Conservation (phyloP, 768 basidiomycete genomes). For the Leccinum subtestaceum region DNA sequence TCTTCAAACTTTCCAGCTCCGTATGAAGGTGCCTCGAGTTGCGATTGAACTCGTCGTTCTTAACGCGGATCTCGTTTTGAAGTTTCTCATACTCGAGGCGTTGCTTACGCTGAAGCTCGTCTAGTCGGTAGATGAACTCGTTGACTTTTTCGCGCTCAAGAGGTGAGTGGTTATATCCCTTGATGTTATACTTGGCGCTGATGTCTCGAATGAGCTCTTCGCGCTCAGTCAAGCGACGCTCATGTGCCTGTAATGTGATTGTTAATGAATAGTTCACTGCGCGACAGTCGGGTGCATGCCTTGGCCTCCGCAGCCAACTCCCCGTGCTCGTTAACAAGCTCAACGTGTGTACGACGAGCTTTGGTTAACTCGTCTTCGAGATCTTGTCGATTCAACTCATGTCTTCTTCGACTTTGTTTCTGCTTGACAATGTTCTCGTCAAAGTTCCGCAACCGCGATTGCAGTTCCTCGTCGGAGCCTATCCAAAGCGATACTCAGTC, state of each 20-base stretch:
- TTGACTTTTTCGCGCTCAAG: conserved; percentile 68
- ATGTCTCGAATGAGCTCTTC: conserved; percentile 74
- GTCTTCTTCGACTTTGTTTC: conserved; percentile 45
- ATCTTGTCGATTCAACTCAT: conserved; percentile 55
- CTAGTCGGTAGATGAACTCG: conserved; percentile 69
- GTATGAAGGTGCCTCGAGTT: conserved; percentile 56
- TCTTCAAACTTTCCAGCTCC: conserved; percentile 50
- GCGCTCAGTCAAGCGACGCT: conserved; percentile 62
- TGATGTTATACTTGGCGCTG: conserved; percentile 63
- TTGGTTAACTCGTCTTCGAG: conserved; percentile 57
- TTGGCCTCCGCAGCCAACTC: conserved; percentile 71
- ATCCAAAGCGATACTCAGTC: neutral
- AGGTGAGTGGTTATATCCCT: conserved; percentile 68
- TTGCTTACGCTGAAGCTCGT: conserved; percentile 60
- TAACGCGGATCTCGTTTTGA: conserved; percentile 58
- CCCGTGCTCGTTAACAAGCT: conserved; percentile 61
- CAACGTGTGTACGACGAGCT: conserved; percentile 51
- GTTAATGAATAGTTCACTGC: neutral
- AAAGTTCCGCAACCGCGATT: conserved; percentile 53
- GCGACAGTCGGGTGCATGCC: conserved; percentile 35
- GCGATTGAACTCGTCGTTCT: conserved; percentile 64
- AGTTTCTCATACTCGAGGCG: conserved; percentile 62
- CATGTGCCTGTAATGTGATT: conserved; percentile 56
- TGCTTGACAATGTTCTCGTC: conserved; percentile 54
- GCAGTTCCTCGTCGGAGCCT: conserved; percentile 77